phyloP scores from a whole-genome alignment of 768 basidiomycete species.

The Lactarius hatsudake region DNA sequence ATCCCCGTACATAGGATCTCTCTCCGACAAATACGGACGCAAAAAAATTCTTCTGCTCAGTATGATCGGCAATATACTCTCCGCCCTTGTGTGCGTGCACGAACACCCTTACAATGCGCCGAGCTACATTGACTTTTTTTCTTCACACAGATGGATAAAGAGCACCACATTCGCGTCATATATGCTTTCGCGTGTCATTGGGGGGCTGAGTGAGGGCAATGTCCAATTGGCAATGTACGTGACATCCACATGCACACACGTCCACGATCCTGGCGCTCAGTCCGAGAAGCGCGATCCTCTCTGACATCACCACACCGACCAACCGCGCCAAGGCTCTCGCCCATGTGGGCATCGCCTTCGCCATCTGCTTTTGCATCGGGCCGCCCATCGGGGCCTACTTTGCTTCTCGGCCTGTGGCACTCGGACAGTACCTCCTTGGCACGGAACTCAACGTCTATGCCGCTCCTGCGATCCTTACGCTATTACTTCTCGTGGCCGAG shows the following conservation, averaged over 20 bases:
- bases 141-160: slow-evolving; percentile 70
- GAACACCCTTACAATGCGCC: slow-evolving; percentile 4
- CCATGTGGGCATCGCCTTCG: slow-evolving; percentile 93
- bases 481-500: slow-evolving; percentile 74
- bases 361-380: slow-evolving; percentile 89
- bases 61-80: slow-evolving; percentile 92
- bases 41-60: slow-evolving; percentile 77
- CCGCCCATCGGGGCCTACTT: slow-evolving; percentile 97
- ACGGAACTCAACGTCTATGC: slow-evolving; percentile 85
- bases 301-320: slow-evolving; percentile 79
- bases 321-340: slow-evolving; percentile 85
- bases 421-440: slow-evolving; percentile 50
- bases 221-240: slow-evolving; percentile 93
- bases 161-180: slow-evolving; percentile 90
- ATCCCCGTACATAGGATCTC: slow-evolving; percentile 74
- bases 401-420: slow-evolving; percentile 77
- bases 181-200: slow-evolving; percentile 85
- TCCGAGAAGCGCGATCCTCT: slow-evolving; percentile 75
- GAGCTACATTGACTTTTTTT: slow-evolving; percentile 9
- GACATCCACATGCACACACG: not conserved
- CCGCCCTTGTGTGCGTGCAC: slow-evolving; percentile 71
- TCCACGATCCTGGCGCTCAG: not conserved
- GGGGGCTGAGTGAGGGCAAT: slow-evolving; percentile 95
- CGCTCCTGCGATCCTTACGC: slow-evolving; percentile 79
- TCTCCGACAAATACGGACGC: slow-evolving; percentile 90